Evolutionary conservation across 2,329 filamentous ascomycete genomes (phyloP).

Genomic region (Curvularia eragrostidis): DNA sequence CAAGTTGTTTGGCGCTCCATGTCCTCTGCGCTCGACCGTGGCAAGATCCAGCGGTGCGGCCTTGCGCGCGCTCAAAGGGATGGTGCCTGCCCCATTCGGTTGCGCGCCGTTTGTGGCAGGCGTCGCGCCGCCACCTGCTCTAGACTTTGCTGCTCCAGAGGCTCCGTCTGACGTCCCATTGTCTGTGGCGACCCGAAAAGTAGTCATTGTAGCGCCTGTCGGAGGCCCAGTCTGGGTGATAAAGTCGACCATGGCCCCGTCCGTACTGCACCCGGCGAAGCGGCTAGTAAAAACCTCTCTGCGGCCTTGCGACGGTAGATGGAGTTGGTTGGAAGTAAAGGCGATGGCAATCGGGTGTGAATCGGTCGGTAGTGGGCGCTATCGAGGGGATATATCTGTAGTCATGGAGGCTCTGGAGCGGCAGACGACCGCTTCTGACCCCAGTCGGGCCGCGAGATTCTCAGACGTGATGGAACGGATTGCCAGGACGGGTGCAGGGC

Average conservation of each 20-base stretch:
- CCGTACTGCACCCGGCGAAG: conserved; percentile 35
- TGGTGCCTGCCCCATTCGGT: conserved; percentile 53
- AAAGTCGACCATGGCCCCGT: conserved; percentile 47
- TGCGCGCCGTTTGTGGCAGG: conserved; percentile 42
- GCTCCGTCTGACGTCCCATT: conserved; percentile 30
- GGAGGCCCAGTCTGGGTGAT: conserved; percentile 41
- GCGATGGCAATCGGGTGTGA: conserved; percentile 14
- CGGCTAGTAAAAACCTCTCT: conserved; percentile 17
- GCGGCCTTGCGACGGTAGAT: conserved; percentile 23
- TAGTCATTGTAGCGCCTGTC: conserved; percentile 46
- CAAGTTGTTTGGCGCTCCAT: conserved; percentile 77
- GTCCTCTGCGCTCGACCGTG: conserved; percentile 89
- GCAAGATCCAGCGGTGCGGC: conserved; percentile 78
- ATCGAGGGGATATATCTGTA: conserved; percentile 38
- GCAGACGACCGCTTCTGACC: conserved; percentile 31
- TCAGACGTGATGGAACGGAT: neutral
- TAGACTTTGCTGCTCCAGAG: conserved; percentile 37
- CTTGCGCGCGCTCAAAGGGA: conserved; percentile 68
- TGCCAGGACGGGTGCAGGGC: neutral
- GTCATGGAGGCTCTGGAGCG: conserved; percentile 41
- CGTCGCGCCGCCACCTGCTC: conserved; percentile 38
- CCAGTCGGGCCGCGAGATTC: conserved; percentile 17
- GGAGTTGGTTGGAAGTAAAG: neutral
- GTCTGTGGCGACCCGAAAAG: conserved; percentile 48
- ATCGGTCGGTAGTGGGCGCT: conserved; percentile 33